These are phyloP conservation scores for Tylopilus orsonianus DNA, from an alignment of 1,284 basidiomycete genomes.

Conservation along the genomic window DNA sequence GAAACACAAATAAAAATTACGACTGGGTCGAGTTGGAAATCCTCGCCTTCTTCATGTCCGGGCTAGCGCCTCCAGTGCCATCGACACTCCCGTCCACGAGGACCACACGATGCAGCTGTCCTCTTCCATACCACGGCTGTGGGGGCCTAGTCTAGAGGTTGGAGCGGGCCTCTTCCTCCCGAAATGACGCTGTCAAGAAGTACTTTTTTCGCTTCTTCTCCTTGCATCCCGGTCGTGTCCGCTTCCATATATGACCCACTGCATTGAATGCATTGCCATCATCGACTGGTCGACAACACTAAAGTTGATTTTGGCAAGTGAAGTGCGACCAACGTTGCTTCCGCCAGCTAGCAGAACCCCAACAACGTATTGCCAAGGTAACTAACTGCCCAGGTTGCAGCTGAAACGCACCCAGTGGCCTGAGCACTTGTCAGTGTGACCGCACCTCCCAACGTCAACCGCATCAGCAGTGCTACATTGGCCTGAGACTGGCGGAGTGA, in stretches of 20 bases:
- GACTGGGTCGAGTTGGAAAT: conserved; percentile 1
- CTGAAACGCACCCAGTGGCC: conserved; percentile 1
- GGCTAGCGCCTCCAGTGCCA: neutral
- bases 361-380: neutral
- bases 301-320: no score
- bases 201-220: neutral
- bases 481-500: conserved; percentile 4
- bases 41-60: conserved; percentile 23
- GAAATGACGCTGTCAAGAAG: neutral
- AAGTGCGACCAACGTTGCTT: no score
- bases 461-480: no score
- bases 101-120: conserved; percentile 9
- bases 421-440: no score
- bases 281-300: no score
- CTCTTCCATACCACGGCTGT: conserved; percentile 3
- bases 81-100: conserved; percentile 14
- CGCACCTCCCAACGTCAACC: neutral
- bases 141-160: neutral
- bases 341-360: no score
- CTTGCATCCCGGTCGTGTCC: neutral
- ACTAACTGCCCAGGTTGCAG: neutral
- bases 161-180: no score
- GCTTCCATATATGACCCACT: neutral
- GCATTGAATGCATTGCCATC: neutral
- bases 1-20: conserved; percentile 11